Conservation (phyloP, 495 filamentous ascomycete species). For the Tuber brumale region DNA sequence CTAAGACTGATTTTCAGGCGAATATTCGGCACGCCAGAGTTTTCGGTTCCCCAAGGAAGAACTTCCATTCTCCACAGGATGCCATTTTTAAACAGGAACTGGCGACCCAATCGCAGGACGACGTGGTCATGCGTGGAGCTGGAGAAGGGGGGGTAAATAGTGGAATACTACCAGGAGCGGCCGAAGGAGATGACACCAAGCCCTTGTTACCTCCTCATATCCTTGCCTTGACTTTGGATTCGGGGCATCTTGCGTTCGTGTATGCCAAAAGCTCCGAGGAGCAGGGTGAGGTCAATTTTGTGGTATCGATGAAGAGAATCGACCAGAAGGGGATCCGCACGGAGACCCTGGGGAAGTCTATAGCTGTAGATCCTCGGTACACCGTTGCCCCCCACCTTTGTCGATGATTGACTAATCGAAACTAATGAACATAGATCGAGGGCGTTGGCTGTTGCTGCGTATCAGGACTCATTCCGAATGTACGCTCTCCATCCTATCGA, state of each 20-base stretch:
- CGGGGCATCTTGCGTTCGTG: conserved; percentile 64
- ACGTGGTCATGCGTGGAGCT: conserved; percentile 44
- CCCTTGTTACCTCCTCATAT: conserved; percentile 64
- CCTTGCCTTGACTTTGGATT: conserved; percentile 63
- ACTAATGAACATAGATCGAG: conserved; percentile 49
- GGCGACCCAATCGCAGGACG: conserved; percentile 32
- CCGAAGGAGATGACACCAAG: conserved; percentile 19
- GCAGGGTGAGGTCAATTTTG: conserved; percentile 52
- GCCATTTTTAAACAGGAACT: conserved; percentile 32
- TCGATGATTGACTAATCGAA: conserved; percentile 15
- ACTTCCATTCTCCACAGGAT: conserved; percentile 33
- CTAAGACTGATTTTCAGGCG: conserved; percentile 68
- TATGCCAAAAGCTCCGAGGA: conserved; percentile 50
- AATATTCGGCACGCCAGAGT: conserved; percentile 60
- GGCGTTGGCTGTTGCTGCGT: conserved; percentile 59
- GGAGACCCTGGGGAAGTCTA: conserved; percentile 62
- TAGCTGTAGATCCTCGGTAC: conserved; percentile 74
- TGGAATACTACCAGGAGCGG: background rate
- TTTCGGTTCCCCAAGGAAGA: conserved; percentile 47
- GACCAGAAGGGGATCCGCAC: conserved; percentile 52
- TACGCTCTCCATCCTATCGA: conserved; percentile 55
- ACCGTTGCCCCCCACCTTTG: conserved; percentile 21
- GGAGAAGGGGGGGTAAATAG: conserved; percentile 4
- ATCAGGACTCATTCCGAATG: conserved; percentile 54
- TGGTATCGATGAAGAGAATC: conserved; percentile 53